Evolutionary conservation across 768 basidiomycete species (phyloP).

Genomic region (Galerina marginata): DNA sequence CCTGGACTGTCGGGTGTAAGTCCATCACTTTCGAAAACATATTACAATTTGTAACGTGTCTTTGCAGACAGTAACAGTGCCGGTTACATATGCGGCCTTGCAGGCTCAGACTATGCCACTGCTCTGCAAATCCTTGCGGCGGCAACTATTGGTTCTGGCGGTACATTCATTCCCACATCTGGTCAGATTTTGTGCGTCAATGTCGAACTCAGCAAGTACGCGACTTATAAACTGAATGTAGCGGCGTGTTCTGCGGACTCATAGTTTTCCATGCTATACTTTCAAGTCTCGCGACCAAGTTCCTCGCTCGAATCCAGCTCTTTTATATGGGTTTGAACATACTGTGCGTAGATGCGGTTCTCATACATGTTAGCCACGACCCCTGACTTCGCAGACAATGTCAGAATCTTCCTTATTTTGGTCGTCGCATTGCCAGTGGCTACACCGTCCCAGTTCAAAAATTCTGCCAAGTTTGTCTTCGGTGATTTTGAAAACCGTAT

Average conservation of each 20-base stretch:
- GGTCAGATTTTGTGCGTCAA: conserved; percentile 46
- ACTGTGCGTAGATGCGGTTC: conserved; percentile 45
- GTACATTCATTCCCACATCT: conserved; percentile 42
- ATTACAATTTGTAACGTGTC: background rate
- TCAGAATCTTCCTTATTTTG: conserved; percentile 30
- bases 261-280: conserved; percentile 61
- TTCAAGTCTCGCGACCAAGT: conserved; percentile 65
- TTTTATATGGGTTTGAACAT: conserved; percentile 70
- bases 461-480: conserved; percentile 59
- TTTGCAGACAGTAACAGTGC: conserved; percentile 46
- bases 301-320: conserved; percentile 74
- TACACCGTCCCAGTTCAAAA: conserved; percentile 61
- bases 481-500: conserved; percentile 49
- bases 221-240: conserved; percentile 26
- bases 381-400: conserved; percentile 43
- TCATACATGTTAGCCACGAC: background rate
- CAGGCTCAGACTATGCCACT: conserved; percentile 64
- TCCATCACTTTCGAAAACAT: background rate
- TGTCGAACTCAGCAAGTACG: background rate
- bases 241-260: conserved; percentile 64
- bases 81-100: conserved; percentile 48
- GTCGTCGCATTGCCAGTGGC: conserved; percentile 68
- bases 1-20: conserved; percentile 56
- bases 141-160: conserved; percentile 53
- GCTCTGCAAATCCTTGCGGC: conserved; percentile 66